Evolutionary conservation across 176 grass and related monocot genomes (phyloP), one percentile per base, ranked within the genome.

Genomic region (Urochloa ruziziensis): DNA sequence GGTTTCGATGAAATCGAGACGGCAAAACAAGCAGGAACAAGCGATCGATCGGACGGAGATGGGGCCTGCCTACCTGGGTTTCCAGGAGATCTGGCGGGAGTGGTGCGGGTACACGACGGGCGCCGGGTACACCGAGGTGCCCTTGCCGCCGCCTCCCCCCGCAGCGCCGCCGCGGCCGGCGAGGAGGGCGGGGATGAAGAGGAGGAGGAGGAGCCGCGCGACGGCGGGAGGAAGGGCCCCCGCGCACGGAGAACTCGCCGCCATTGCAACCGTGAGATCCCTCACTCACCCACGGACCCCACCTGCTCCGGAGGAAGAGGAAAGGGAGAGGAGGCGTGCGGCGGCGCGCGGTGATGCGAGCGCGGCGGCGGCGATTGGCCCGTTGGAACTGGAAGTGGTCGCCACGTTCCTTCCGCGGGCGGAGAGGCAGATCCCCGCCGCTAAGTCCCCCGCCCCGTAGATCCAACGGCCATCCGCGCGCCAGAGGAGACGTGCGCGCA

Each of bases 31-130:
- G 24, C 9, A n/a, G 10, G 30, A 33, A 82, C 42, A 30, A 71
- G 42, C 17, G 51, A 71, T 16, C 7, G 47, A 58, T 5, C 19
- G 46, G 44, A 64, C 7, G 57, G 37, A 27, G 37, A n/a, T 13
- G 47, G 58, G 51, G 72, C 4, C 7, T 14, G 4, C 36, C 4
- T 6, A 94, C 96, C 96, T 91, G 79, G 96, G 96, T 42, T 92
- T 90, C 80, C 83, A 94, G 21, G 96, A 99, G 85, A 99, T 87
- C 89, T 90, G 91, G 49, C 73, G 87, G 67, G 93, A 92, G 87
- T 89, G 89, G 32, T 86, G 80, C 23, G 93, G 93, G 81, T 94
- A 73, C 9, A 96, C 80, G 21, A 94, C 72, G 40, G 62, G 9
- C 30, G 82, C 59, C 34, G 84, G 76, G 58, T 86, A 89, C 32